Evolutionary conservation across 2,329 filamentous ascomycete species (phyloP).

Genomic region (Hypoxylon sp.): DNA sequence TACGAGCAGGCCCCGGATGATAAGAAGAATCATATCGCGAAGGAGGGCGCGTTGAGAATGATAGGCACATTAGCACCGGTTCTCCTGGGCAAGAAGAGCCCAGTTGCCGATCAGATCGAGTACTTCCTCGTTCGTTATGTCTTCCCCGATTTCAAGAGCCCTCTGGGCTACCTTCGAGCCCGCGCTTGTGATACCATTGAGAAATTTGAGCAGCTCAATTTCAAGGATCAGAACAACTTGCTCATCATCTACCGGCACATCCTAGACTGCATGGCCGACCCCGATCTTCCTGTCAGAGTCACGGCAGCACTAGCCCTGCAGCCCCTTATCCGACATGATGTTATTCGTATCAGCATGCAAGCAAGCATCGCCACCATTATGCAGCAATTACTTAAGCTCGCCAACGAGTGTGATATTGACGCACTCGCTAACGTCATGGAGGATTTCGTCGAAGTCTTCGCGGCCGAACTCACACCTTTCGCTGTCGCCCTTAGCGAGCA

Average conservation of each 20-base stretch:
- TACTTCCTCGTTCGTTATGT: constrained; percentile 99
- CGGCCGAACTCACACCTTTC: constrained; percentile 95
- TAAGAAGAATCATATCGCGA: constrained; percentile 93
- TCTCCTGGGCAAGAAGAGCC: constrained; percentile 97
- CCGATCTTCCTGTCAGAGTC: constrained; percentile 92
- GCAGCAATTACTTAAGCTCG: constrained; percentile 97
- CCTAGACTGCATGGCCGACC: constrained; percentile 94
- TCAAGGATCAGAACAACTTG: constrained; percentile 96
- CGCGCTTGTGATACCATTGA: constrained; percentile 97
- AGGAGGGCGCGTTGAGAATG: constrained; percentile 97
- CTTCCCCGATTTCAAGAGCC: constrained; percentile 96
- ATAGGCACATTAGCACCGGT: constrained; percentile 95
- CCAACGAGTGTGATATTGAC: constrained; percentile 98
- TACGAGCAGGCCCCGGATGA: constrained; percentile 88
- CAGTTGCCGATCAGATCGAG: constrained; percentile 96
- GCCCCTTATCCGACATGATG: constrained; percentile 93
- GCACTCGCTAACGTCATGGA: constrained; percentile 99
- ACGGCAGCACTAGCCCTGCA: constrained; percentile 95
- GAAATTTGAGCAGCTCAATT: constrained; percentile 97
- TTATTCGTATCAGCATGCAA: constrained; percentile 96
- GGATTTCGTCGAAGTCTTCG: constrained; percentile 98
- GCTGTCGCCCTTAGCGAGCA: constrained; percentile 97
- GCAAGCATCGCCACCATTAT: constrained; percentile 98
- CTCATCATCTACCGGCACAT: constrained; percentile 98
- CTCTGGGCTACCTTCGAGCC: constrained; percentile 91